A percentile compares a stretch with the other conserved stretches of the same genome.
phyloP scores from a whole-genome alignment of 2,329 filamentous ascomycete species.

The Pestalotiopsis fici region DNA sequence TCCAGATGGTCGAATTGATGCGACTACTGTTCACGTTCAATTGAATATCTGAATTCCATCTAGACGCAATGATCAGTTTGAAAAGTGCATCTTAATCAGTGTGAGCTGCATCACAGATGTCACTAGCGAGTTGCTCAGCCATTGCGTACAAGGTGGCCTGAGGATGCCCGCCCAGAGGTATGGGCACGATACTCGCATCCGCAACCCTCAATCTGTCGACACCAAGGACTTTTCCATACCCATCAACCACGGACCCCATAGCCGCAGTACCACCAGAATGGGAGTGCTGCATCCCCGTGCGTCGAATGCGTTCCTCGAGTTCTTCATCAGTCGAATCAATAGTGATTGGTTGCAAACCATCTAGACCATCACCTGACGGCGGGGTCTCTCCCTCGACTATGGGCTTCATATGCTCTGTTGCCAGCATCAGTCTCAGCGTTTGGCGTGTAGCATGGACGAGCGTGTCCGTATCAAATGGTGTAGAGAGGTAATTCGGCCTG shows the following conservation, averaged over 20 bases:
- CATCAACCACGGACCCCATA: constrained; percentile 9
- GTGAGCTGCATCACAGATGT: neutral
- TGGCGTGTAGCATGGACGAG: neutral
- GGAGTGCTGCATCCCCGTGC: neutral
- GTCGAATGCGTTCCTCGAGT: constrained; percentile 2
- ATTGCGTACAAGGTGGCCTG: constrained; percentile 7
- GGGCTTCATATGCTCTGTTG: neutral
- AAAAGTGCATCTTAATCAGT: neutral
- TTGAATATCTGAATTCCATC: no score
- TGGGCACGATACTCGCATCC: constrained; percentile 5
- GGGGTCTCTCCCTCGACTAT: constrained; percentile 2
- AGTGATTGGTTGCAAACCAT: neutral
- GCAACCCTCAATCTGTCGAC: neutral
- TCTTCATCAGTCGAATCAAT: neutral
- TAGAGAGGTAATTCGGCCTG: constrained; percentile 4
- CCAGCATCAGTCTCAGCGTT: neutral
- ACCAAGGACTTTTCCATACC: neutral
- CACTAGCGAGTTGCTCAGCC: constrained; percentile 4
- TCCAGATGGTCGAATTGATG: no score
- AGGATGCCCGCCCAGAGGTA: neutral
- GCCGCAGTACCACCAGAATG: constrained; percentile 1
- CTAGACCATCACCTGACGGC: neutral
- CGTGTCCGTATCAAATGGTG: neutral
- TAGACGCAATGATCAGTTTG: no score
- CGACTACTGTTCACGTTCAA: no score